Evolutionary conservation across 176 grass and related monocot species (phyloP).

Genomic region (Saccharum spontaneum): DNA sequence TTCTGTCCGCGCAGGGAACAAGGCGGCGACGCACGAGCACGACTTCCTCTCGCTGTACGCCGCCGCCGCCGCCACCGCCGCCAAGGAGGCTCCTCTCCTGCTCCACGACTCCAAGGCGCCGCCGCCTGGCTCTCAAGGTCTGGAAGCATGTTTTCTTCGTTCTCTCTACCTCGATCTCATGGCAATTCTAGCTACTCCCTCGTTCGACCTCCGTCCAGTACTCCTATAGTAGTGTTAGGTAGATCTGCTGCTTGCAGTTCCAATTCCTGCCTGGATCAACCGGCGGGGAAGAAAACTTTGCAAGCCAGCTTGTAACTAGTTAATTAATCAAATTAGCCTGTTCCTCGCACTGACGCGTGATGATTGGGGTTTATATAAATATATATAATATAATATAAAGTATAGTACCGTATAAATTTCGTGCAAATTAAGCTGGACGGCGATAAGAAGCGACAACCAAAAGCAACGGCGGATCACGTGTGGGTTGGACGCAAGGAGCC

Average conservation of each 20-base stretch:
- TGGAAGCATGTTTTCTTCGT: background rate
- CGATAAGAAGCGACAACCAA: slow-evolving; percentile 32
- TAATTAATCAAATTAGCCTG: background rate
- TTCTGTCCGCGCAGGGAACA: slow-evolving; percentile 52
- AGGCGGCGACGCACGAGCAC: slow-evolving; percentile 69
- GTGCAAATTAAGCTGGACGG: slow-evolving; percentile 19
- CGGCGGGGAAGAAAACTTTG: background rate
- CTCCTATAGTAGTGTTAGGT: background rate
- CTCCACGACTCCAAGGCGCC: slow-evolving; percentile 49
- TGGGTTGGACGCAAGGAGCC: slow-evolving; percentile 42
- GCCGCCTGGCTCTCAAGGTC: slow-evolving; percentile 48
- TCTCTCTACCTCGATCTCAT: background rate
- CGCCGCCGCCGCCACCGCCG: background rate
- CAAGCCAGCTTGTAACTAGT: background rate
- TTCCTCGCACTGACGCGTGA: slow-evolving; percentile 15
- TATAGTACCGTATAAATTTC: background rate
- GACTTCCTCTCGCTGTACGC: slow-evolving; percentile 83
- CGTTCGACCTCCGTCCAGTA: background rate
- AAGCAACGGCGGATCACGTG: slow-evolving; percentile 54
- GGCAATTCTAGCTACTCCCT: background rate
- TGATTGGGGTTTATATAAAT: slow-evolving; percentile 19
- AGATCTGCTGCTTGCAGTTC: background rate
- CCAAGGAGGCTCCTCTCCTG: slow-evolving; percentile 57
- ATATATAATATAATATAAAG: background rate
- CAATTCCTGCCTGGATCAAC: background rate